A percentile compares a stretch with the other conserved stretches of the same genome.
Evolutionary conservation across 2,329 filamentous ascomycete species (phyloP).

Genomic region (Aspergillus carbonarius): DNA sequence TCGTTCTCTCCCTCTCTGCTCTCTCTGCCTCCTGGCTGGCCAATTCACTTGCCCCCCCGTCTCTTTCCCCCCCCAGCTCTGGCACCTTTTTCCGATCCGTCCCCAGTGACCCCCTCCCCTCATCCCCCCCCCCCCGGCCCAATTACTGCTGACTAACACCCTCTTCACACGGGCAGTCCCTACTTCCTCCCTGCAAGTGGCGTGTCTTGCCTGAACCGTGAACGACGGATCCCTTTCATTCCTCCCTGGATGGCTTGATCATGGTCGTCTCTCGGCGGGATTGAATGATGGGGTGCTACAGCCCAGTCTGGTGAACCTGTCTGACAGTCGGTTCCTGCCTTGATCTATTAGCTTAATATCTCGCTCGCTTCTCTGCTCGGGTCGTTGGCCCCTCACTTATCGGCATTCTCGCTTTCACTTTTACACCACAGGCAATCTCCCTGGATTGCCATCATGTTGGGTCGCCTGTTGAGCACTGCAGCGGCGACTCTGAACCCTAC

Average conservation of each 20-base stretch:
- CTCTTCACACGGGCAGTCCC: neutral
- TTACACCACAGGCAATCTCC: conserved; percentile 16
- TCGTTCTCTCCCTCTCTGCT: conserved; percentile 12
- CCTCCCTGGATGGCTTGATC: conserved; percentile 15
- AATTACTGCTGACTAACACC: neutral
- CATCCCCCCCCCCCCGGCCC: neutral
- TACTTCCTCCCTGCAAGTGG: conserved; percentile 7
- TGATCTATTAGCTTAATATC: conserved; percentile 1
- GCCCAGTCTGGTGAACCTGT: conserved; percentile 31
- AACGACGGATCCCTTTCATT: conserved; percentile 6
- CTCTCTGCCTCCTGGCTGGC: conserved; percentile 8
- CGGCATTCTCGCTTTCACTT: conserved; percentile 4
- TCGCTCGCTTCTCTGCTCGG: conserved; percentile 5
- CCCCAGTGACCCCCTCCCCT: neutral
- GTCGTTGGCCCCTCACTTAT: conserved; percentile 5
- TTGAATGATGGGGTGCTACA: conserved; percentile 35
- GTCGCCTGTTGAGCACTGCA: conserved; percentile 44
- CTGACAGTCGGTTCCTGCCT: conserved; percentile 21
- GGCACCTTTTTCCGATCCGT: neutral
- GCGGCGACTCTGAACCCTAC: conserved; percentile 45
- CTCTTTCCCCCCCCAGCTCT: too few relatives aligned
- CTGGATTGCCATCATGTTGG: conserved; percentile 37
- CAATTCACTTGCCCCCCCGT: neutral
- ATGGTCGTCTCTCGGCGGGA: conserved; percentile 29
- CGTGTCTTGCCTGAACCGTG: conserved; percentile 4